Percentiles rank a stretch among this genome's conserved stretches.
phyloP scores from a whole-genome alignment of 2,329 filamentous ascomycete genomes.

The Leptographium lundbergii region DNA sequence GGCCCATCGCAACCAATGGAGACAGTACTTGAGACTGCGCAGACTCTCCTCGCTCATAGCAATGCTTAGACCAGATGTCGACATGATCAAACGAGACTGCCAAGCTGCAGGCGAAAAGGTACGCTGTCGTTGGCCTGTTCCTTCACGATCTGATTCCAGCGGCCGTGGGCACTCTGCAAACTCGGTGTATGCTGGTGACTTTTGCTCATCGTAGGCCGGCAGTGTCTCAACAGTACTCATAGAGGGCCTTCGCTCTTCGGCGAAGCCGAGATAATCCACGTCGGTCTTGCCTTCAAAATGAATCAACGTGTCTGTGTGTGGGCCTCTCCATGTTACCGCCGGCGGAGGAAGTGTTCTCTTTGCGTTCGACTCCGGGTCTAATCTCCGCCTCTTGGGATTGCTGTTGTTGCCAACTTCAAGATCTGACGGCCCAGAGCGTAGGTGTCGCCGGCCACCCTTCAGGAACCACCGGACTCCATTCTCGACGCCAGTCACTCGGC shows the following conservation, averaged over 20 bases:
- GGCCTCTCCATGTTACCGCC: background rate
- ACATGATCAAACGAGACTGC: slow-evolving; percentile 77
- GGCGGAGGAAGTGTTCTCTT: background rate
- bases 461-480: slow-evolving; percentile 78
- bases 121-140: background rate
- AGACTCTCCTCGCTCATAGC: slow-evolving; percentile 86
- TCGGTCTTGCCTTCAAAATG: background rate
- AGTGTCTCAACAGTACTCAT: slow-evolving; percentile 61
- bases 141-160: background rate
- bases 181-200: slow-evolving; percentile 64
- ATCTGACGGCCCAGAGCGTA: slow-evolving; percentile 29
- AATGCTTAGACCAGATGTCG: slow-evolving; percentile 79
- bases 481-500: slow-evolving; percentile 77
- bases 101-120: slow-evolving; percentile 30
- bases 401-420: slow-evolving; percentile 25
- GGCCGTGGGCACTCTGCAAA: slow-evolving; percentile 18
- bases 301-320: background rate
- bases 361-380: background rate
- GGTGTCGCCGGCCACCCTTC: slow-evolving; percentile 41
- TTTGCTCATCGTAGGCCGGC: slow-evolving; percentile 71
- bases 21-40: slow-evolving; percentile 70
- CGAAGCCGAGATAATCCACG: slow-evolving; percentile 13
- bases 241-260: slow-evolving; percentile 41
- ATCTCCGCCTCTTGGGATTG: slow-evolving; percentile 41
- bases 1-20: slow-evolving; percentile 67